These are phyloP conservation scores for Chaetothyriales sp. DNA, from an alignment of 2,329 filamentous ascomycete species.

Conservation along the genomic window DNA sequence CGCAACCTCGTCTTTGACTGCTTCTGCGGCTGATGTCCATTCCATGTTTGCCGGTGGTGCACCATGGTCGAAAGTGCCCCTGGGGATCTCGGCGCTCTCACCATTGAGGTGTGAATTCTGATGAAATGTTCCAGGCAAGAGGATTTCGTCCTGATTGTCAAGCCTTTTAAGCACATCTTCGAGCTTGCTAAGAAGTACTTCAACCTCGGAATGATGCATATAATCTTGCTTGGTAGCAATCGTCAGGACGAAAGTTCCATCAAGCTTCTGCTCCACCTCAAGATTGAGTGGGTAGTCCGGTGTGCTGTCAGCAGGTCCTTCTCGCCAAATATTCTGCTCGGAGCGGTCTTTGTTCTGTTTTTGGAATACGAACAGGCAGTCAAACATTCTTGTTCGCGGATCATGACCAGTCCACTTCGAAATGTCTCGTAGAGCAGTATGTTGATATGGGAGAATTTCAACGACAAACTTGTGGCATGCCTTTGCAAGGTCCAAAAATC, in stretches of 20 bases:
- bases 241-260: slow-evolving; percentile 40
- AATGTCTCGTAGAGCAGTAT: slow-evolving; percentile 64
- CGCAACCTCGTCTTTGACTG: slow-evolving; percentile 50
- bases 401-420: slow-evolving; percentile 60
- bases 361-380: slow-evolving; percentile 74
- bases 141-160: background rate
- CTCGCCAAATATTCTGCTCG: slow-evolving; percentile 40
- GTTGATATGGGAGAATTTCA: slow-evolving; percentile 56
- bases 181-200: slow-evolving; percentile 32
- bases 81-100: background rate
- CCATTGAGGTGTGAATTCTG: background rate
- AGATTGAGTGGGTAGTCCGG: slow-evolving; percentile 67
- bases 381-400: slow-evolving; percentile 51
- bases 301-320: slow-evolving; percentile 34
- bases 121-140: slow-evolving; percentile 4
- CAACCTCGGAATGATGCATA: slow-evolving; percentile 24
- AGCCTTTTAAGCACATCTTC: slow-evolving; percentile 7
- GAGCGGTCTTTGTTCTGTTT: slow-evolving; percentile 26
- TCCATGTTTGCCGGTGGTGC: slow-evolving; percentile 9
- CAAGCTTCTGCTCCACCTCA: slow-evolving; percentile 47
- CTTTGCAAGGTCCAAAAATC: slow-evolving; percentile 48
- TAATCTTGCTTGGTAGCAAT: slow-evolving; percentile 45
- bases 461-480: slow-evolving; percentile 60
- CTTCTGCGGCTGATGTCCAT: slow-evolving; percentile 44
- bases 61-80: background rate